Base-by-base conservation (phyloP, 495 filamentous ascomycete species). In the Penicillium soppii region DNA sequence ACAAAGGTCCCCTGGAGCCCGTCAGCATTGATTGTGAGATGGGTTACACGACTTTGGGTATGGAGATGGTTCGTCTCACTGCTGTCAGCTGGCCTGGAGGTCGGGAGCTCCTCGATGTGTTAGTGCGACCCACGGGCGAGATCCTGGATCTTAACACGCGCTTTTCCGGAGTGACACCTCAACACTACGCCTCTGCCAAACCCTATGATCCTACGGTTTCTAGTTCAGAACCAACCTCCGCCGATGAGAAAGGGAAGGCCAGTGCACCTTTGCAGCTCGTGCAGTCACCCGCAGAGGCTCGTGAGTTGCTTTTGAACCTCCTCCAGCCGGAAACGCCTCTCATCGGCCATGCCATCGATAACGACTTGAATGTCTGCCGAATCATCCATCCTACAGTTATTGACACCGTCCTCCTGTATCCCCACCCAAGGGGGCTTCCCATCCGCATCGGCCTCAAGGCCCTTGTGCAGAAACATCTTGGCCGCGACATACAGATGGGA, bases 11-110 rank as follows among this genome's bases (percentile, higher is more conserved):
- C 12, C 60, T 61, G 43, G 66, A 50, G 36, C 82, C 83, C 3
- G 81, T 97, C 12, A 85, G 82, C 58, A 86, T 99, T 56, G 94
- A 99, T 66, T 96, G 95, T 62, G 94, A 99, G 61, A 99, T 99
- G 94, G 88, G 89, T 7, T 99, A 94, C 63, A 97, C 94, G 0
- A 86, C 86, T 1, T 56, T 84, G 29, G 94, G 94, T 0, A 63
- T 97, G 48, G 94, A 99, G 62, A 75, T 99, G 12, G 83, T 97
- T 38, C 88, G 94, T 15, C 63, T 99, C 17, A 96, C 94, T 0
- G 90, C 87, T 7, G 82, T 88, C 25, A 83, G 87, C 50, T 99
- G 92, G 89, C 94, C 92, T 1, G 70, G 77, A 26, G 88, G 91
- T 17, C 76, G 82, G 48, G 76, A 77, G 40, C 64, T 97, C 6